Evolutionary conservation across 495 filamentous ascomycete genomes (phyloP).

Genomic region (Aspergillus sparsus): DNA sequence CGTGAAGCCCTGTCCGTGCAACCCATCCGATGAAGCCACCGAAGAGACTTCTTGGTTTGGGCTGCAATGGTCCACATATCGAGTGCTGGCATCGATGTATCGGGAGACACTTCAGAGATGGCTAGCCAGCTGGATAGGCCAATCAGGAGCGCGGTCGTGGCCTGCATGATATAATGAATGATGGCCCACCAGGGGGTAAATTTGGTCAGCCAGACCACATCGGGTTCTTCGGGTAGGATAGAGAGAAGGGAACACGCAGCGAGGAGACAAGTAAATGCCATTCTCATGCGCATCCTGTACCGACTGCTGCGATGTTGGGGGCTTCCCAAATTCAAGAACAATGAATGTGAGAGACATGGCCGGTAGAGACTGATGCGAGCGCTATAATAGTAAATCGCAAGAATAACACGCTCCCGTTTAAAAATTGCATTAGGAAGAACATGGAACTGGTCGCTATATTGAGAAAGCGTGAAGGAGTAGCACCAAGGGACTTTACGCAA

Average conservation of each 20-base stretch:
- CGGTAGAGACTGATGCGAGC: constrained; percentile 58
- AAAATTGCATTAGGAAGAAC: constrained; percentile 13
- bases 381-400: constrained; percentile 58
- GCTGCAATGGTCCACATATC: constrained; percentile 38
- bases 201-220: constrained; percentile 46
- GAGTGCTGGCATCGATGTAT: not conserved
- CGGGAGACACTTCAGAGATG: not conserved
- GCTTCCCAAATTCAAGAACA: not conserved
- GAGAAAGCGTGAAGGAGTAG: constrained; percentile 47
- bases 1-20: constrained; percentile 43
- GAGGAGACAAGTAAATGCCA: constrained; percentile 55
- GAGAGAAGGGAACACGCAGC: constrained; percentile 55
- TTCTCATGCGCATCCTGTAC: constrained; percentile 49
- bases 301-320: constrained; percentile 29
- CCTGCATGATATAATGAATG: constrained; percentile 64
- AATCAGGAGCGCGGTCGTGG: constrained; percentile 57
- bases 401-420: constrained; percentile 35
- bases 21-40: constrained; percentile 50
- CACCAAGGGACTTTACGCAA: constrained; percentile 42
- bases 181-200: constrained; percentile 62
- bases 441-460: constrained; percentile 9
- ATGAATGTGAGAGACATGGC: constrained; percentile 52
- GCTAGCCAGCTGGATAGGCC: constrained; percentile 43
- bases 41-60: constrained; percentile 50
- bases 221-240: constrained; percentile 46